Base-by-base conservation (phyloP, 176 grass and related monocot species). In the Musa schizocarpa region DNA sequence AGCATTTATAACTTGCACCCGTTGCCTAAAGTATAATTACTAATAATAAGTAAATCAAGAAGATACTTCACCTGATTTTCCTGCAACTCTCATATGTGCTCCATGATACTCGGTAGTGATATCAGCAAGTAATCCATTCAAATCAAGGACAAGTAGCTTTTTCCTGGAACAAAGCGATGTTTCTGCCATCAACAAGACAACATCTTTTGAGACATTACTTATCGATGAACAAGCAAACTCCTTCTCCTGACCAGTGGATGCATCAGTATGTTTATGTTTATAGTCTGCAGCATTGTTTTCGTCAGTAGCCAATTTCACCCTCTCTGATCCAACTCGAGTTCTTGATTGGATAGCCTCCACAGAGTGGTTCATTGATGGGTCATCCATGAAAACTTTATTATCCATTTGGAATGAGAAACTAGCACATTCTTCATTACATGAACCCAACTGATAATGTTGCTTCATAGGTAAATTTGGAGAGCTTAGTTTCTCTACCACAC, bases 141-240 rank as follows among this genome's bases (percentile, higher is more conserved):
- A 83, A 89, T 98, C 94, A 82, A 98, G 84, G 62, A 98, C 78
- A 82, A 98, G 82, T 80, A 98, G 88, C n/a, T 93, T 98, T 81
- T 83, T 98, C 79, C 71, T 85, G 9, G 53, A 68, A 59, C 54
- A 13, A 24, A 85, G 62, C 54, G 87, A 78, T 50, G 76, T 54
- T 52, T n/a, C 72, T 61, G 74, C 70, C 12, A 48, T 85, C 23
- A 69, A 75, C 24, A 43, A 3, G 54, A 53, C 66, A 0, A 43
- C 34, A 43, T 43, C 34, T 43, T 43, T 43, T 43, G 3, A 43
- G 34, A 43, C 34, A 43, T 43, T 43, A 43, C 34, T 43, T 19
- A 58, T 73, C 79, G 71, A 63, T 54, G 51, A 56, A 26, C 23
- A 19, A 55, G 21, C 53, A 12, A 74, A 21, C 56, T 29, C 24